phyloP scores from a whole-genome alignment of 164 flowering plant species.

The Vitis rotundifolia region DNA sequence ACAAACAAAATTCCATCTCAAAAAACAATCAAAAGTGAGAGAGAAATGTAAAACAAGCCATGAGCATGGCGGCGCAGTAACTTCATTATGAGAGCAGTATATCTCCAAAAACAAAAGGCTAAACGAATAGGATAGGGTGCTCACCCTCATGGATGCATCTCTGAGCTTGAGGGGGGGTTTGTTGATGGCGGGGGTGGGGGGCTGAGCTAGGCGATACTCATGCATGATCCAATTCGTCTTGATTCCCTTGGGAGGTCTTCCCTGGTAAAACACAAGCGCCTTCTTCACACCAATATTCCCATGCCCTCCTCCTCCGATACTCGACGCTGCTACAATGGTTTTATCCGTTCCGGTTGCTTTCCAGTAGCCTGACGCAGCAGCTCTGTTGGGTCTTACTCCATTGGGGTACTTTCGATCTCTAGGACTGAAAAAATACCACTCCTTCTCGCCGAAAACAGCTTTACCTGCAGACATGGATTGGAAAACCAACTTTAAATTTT shows the following conservation, averaged over 20 bases:
- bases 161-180: conserved; percentile 13
- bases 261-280: conserved; percentile 55
- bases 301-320: background rate
- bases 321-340: conserved; percentile 17
- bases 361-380: conserved; percentile 60
- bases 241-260: conserved; percentile 53
- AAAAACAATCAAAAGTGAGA: background rate
- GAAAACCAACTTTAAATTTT: background rate
- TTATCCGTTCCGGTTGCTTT: conserved; percentile 64
- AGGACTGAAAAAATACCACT: conserved; percentile 65
- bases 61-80: background rate
- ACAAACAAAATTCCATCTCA: no score
- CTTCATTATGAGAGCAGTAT: no score
- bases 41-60: background rate
- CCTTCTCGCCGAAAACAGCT: conserved; percentile 51
- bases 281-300: conserved; percentile 52
- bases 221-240: conserved; percentile 68
- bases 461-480: conserved; percentile 22
- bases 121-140: background rate
- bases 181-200: background rate
- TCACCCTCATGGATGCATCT: conserved; percentile 33
- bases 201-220: conserved; percentile 46
- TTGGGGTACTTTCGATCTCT: conserved; percentile 62
- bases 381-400: conserved; percentile 58
- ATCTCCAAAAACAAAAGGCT: background rate